Evolutionary conservation across 208 protist species (phyloP), one percentile per base, ranked within the genome.

Genomic region (Leishmania turanica): DNA sequence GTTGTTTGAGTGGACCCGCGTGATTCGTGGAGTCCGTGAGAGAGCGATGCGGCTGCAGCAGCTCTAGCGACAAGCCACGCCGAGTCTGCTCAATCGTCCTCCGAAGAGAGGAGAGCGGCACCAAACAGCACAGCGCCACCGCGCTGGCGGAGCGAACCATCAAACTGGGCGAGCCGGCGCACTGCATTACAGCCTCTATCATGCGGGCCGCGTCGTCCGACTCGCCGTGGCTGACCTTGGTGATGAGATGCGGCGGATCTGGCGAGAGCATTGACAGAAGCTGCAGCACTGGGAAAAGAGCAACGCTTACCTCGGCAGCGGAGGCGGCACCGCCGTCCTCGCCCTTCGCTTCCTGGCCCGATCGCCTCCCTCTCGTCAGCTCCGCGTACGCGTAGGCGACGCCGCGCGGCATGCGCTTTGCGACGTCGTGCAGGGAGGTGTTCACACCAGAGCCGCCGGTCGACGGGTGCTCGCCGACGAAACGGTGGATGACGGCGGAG

Each of bases 231-330:
- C 84, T 80, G 19, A 76, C 66, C 47, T 70, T 87, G 64, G 60
- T 84, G 62, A 65, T 60, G 21, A 78, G 69, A 73, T 89, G 82
- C 53, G 92, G 84, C 13, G 93, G 90, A 78, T 97, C 93, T 15
- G 95, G 96, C 7, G 89, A 90, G 37, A 98, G 89, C 92, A 97
- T 95, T 0, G 95, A 98, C 53, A 98, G 88, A 82, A 98, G 91
- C 78, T 98, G 93, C 62, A 98, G 84, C 19, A 98, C 85, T 19
- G 97, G 97, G 76, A 97, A 98, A 37, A 97, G 85, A 15, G 87
- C 88, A 24, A 96, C 83, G 75, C 84, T 90, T 6, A 88, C 84
- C 40, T 53, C 27, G 24, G 45, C 69, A 51, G 45, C 27, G 8
- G 69, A 51, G 49, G 69, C 45, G 13, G 24, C 17, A 53, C 47